Evolutionary conservation across 2,329 filamentous ascomycete genomes (phyloP).

Genomic region (Ceratocystis albifundus): DNA sequence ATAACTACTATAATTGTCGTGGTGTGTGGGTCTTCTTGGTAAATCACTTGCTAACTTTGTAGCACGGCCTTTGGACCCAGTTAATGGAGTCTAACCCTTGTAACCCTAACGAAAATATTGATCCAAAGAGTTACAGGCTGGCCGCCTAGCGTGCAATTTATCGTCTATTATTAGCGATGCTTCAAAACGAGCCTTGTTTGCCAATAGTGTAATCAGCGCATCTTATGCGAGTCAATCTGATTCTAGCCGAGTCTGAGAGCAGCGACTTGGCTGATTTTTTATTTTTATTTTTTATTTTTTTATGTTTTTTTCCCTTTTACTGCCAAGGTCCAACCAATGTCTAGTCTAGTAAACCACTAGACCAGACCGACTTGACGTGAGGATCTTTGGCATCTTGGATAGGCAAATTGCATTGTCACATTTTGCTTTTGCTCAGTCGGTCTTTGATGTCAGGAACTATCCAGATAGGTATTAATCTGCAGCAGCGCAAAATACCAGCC

Average conservation of each 20-base stretch:
- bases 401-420: conserved; percentile 8
- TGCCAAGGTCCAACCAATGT: not conserved
- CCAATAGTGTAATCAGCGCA: conserved; percentile 1
- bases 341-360: too few species aligned
- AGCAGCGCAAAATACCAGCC: not conserved
- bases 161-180: conserved; percentile 7
- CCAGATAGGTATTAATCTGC: not conserved
- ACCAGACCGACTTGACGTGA: not conserved
- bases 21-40: not conserved
- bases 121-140: not conserved
- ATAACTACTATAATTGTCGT: conserved; percentile 2
- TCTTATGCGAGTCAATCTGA: conserved; percentile 10
- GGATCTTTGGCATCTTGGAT: conserved; percentile 3
- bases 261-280: not conserved
- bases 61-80: not conserved
- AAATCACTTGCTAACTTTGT: not conserved
- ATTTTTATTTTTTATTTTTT: too few species aligned
- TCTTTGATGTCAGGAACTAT: not conserved
- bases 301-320: too few species aligned
- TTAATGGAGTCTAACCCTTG: fast-evolving
- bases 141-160: not conserved
- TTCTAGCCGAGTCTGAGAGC: conserved; percentile 15
- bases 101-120: not conserved
- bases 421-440: not conserved
- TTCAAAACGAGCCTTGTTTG: not conserved